These are phyloP conservation scores for Fagopyrum tataricum DNA, from an alignment of 148 eudicot genomes.

Conservation along the genomic window DNA sequence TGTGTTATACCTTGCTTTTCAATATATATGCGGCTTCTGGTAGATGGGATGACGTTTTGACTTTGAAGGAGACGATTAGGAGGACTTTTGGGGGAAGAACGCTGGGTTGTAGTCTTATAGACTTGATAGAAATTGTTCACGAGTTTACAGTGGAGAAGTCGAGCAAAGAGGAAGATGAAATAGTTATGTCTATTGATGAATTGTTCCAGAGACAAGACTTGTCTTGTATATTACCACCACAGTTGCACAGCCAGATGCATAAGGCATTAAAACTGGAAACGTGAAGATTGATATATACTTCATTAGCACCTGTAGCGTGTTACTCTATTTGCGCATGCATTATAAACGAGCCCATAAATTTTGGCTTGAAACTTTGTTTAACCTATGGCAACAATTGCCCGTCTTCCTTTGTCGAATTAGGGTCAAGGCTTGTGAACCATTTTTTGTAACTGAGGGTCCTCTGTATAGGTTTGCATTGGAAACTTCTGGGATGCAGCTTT, in stretches of 20 bases:
- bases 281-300: constrained; percentile 9
- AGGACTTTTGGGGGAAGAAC: constrained; percentile 13
- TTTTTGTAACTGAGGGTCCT: neutral
- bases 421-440: neutral
- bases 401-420: neutral
- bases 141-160: constrained; percentile 27
- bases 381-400: neutral
- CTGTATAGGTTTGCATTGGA: no score
- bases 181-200: constrained; percentile 23
- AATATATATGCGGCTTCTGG: constrained; percentile 60
- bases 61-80: constrained; percentile 46
- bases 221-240: constrained; percentile 4
- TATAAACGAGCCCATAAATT: neutral
- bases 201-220: constrained; percentile 14
- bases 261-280: neutral
- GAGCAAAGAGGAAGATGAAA: constrained; percentile 15
- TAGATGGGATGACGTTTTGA: constrained; percentile 58
- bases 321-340: neutral
- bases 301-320: neutral
- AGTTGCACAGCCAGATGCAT: neutral
- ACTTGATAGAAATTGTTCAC: constrained; percentile 52
- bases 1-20: constrained; percentile 47
- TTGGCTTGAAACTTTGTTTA: neutral
- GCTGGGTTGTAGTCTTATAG: constrained; percentile 42
- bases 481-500: no score